Base-by-base conservation (phyloP, 1,139 yeast genomes). In the Saccharomyces hybrid region DNA sequence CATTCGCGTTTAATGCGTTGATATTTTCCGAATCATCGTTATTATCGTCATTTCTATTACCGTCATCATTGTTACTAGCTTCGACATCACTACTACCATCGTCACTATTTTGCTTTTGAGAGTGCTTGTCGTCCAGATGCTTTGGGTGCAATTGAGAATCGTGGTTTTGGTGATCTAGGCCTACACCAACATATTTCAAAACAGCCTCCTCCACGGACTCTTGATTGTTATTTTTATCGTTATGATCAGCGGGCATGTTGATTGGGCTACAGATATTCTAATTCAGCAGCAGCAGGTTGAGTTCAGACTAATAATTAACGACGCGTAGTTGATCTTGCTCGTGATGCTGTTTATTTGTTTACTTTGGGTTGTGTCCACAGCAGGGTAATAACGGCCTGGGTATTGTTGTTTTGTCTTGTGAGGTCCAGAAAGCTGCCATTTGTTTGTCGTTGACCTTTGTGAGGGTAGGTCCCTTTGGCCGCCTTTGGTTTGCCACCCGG, bases 151-250 rank as follows among this genome's bases (percentile, higher is more conserved):
- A 38, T 38, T 38, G 44, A 38, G 44, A 16, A 13, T 38, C 44
- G 11, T 16, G 25, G 44, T 38, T 38, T 38, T 38, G 44, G 44
- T 38, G 44, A 38, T 38, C 44, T 38, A 38, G 25, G 13, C 44
- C 44, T 38, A 38, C 44, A 9, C 86, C 87, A 7, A 85, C 91
- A 60, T 80, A 80, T 55, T 81, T 77, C 81, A 85, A 76, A 38
- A 85, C 88, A 0, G 89, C 91, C n/a, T 86, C 90, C 61, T 67
- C 71, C 1, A 67, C 70, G n/a, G 69, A 65, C 53, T 66, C 69
- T 50, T 62, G 63, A 49, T 53, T 55, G 42, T 55, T 29, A 28
- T 54, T 56, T 14, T 32, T 34, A 29, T 51, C 59, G 16, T 54
- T 57, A 38, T 56, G 55, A 28, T 51, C 56, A 26, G 55, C 29